Percentiles rank a stretch among this genome's conserved stretches.
Evolutionary conservation across 2,329 filamentous ascomycete genomes (phyloP).

Genomic region (Thielaviopsis cerberus): DNA sequence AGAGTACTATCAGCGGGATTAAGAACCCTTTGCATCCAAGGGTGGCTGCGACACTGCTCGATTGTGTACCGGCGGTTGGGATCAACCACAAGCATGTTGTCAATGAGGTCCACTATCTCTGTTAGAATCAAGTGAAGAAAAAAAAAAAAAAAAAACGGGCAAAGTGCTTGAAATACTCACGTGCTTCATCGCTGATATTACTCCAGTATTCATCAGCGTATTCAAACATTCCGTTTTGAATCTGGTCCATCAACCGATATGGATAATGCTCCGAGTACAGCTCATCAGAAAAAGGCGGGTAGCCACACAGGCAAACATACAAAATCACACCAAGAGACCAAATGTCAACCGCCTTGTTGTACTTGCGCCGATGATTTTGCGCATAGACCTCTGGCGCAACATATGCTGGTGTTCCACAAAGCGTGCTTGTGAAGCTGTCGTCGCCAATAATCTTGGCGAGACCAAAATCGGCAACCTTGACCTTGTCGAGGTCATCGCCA

Average conservation of each 20-base stretch:
- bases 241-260: conserved; percentile 74
- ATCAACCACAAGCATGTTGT: conserved; percentile 82
- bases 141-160: too few species aligned
- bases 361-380: conserved; percentile 56
- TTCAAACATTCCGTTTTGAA: conserved; percentile 72
- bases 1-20: conserved; percentile 73
- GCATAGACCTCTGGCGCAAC: conserved; percentile 90
- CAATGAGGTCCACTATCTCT: conserved; percentile 61
- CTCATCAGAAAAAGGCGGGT: conserved; percentile 93
- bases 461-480: conserved; percentile 92
- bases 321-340: conserved; percentile 97
- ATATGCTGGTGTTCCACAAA: conserved; percentile 93
- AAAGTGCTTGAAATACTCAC: conserved; percentile 30
- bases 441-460: conserved; percentile 97
- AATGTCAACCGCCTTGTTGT: conserved; percentile 86
- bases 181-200: conserved; percentile 62
- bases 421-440: conserved; percentile 88
- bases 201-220: conserved; percentile 97
- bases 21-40: conserved; percentile 56
- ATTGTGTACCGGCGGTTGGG: conserved; percentile 68
- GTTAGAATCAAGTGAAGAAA: background rate
- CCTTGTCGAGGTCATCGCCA: conserved; percentile 61
- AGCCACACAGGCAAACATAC: conserved; percentile 92
- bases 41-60: conserved; percentile 77
- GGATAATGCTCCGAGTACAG: conserved; percentile 65